Base-by-base conservation (phyloP, 495 filamentous ascomycete genomes). In the Haplographium delicatum region DNA sequence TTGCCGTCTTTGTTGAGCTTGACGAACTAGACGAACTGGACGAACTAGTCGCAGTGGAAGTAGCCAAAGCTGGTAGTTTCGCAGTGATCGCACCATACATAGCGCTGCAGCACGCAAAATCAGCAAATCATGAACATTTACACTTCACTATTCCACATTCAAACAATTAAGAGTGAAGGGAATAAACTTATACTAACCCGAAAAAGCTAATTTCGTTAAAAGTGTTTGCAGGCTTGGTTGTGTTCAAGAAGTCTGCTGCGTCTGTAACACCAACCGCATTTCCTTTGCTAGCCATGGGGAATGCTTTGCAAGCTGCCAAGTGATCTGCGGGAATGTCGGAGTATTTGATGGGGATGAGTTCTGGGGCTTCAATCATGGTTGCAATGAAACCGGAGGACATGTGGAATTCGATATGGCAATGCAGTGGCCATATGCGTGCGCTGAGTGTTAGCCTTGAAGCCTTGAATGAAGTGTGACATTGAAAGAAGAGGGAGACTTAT, bases 381-480 rank as follows among this genome's bases (percentile, higher is more conserved):
- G 78, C 82, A 2, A 76, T 78, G 8, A 91, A 70, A 23, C 87
- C 87, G 57, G 78, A 78, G 54, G 76, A 79, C 33, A 88, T 75
- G 58, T 90, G 86, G 85, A 84, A 89, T 70, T 88, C 84, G 25
- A 89, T 74, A 65, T 88, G 85, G 68, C 87, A 90, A 62, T 91
- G 87, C 63, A 90, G 84, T 23, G 89, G 64, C 78, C 81, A 89
- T 34, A 89, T 75, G 44, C 84, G 33, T 35, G 33, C 33, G n/a
- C 13, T 15, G 33, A 35, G 5, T 9, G 13, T 35, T n/a, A n/a
- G n/a, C n/a, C n/a, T 35, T 35, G 18, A n/a, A 11, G 28, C 13
- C 13, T 7, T 31, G 28, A 13, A 7, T 31, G 28, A 6, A 35
- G 5, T 35, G 33, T 7, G 3, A 35, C 5, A n/a, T 5, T 35